Evolutionary conservation across 805 yeast species (phyloP), one percentile per base, ranked within the genome.

Genomic region (Metschnikowia matae): DNA sequence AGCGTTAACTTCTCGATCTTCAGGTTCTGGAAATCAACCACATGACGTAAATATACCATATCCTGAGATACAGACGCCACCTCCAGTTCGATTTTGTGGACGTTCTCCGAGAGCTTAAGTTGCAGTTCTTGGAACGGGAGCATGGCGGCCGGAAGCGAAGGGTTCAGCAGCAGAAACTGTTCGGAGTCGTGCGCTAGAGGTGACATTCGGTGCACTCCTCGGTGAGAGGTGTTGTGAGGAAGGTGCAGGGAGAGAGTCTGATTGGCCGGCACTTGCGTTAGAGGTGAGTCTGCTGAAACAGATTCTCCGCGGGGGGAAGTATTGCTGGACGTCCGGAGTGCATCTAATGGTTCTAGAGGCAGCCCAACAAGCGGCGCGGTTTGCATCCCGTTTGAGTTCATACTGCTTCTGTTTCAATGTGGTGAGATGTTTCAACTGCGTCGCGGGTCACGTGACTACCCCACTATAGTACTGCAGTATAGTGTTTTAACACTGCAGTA

Each of bases 1-100:
- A 53, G 57, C 33, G 73, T 62, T 50, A 73, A 60, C 57, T 73
- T 71, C 43, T 71, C 76, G 43, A 73, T 65, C 55, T 69, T 70
- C 49, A 54, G 59, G 57, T 63, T 65, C 53, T 71, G 77, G 54
- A 65, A 69, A 23, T 70, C 74, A 14, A 73, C 57, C 20, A 71
- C 59, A 44, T 67, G 70, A 42, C 73, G 64, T 29, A 73, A 55
- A 50, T 66, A 69, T 20, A 64, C 63, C 40, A 73, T 58, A 46
- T 73, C 77, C 46, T 67, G 69, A 48, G 55, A 61, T 21, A 62
- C 49, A 20, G 62, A 40, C 23, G 56, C 50, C 3, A 67, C 50
- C 50, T 68, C 73, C 37, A 51, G 52, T 48, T 70, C 74, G 11
- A 67, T 48, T 50, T 64, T 60, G 21, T 50, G 36, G 18, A 57